Evolutionary conservation across 164 flowering plant species (phyloP).

Genomic region (Malania oleifera): DNA sequence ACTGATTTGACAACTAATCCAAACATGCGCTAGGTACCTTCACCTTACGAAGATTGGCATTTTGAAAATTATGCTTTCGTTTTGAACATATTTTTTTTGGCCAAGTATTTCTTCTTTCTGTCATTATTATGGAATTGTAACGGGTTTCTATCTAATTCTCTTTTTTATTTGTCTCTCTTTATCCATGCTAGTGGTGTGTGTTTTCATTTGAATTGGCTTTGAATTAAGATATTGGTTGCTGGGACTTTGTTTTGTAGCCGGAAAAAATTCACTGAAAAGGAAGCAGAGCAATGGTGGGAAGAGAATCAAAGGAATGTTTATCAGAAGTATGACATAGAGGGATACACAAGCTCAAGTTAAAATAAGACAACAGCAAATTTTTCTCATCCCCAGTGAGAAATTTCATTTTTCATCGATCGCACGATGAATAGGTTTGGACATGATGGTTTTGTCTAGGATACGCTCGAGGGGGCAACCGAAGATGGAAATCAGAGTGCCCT

Average conservation of each 20-base stretch:
- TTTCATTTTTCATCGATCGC: too few species aligned
- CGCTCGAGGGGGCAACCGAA: too few species aligned
- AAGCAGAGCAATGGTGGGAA: conserved; percentile 70
- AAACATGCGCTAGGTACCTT: background rate
- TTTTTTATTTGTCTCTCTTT: background rate
- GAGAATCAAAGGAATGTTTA: conserved; percentile 48
- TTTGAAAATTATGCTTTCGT: background rate
- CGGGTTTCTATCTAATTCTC: background rate
- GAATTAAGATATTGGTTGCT: conserved; percentile 6
- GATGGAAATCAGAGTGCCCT: too few species aligned
- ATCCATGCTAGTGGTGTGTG: background rate
- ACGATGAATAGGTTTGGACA: too few species aligned
- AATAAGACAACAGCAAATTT: conserved; percentile 14
- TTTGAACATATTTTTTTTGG: too few species aligned
- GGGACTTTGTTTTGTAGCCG: conserved; percentile 36
- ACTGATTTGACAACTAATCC: too few species aligned
- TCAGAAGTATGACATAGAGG: conserved; percentile 40
- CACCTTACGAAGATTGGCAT: background rate
- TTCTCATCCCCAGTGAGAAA: background rate
- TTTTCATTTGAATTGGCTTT: background rate
- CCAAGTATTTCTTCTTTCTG: too few species aligned
- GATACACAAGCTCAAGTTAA: conserved; percentile 19
- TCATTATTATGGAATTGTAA: background rate
- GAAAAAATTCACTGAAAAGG: conserved; percentile 47
- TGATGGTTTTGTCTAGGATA: too few species aligned